These are phyloP conservation scores for Tulasnella sp. DNA, from an alignment of 768 basidiomycete genomes.

Conservation along the genomic window DNA sequence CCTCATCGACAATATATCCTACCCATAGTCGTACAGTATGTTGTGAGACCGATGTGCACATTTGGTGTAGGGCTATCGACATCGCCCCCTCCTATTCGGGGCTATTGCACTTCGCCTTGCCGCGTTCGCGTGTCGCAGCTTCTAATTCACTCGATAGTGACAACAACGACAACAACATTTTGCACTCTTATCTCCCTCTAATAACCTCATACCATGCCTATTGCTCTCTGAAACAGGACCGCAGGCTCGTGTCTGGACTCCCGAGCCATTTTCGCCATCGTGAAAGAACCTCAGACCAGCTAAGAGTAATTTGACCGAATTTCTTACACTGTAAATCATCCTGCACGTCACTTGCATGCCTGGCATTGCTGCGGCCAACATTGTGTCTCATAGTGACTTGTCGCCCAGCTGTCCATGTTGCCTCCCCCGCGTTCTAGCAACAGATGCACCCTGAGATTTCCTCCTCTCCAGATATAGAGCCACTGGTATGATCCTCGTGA, in stretches of 20 bases:
- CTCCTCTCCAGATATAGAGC: neutral
- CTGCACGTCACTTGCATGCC: too few species aligned
- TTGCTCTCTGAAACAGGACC: neutral
- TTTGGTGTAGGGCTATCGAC: neutral
- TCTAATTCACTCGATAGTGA: neutral
- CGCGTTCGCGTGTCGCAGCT: neutral
- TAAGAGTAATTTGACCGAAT: neutral
- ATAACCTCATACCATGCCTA: neutral
- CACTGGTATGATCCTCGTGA: neutral
- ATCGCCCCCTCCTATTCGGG: neutral
- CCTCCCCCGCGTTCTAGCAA: neutral
- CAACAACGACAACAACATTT: neutral
- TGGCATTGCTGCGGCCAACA: too few species aligned
- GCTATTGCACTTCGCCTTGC: neutral
- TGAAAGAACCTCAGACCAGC: neutral
- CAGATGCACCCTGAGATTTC: neutral
- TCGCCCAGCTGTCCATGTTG: neutral
- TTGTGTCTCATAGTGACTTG: neutral
- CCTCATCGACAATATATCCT: neutral
- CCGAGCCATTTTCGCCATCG: neutral
- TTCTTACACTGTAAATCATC: neutral
- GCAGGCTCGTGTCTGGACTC: neutral
- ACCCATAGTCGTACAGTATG: neutral
- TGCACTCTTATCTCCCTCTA: neutral
- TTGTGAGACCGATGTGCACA: too few species aligned